Base-by-base conservation (phyloP, 139 green algal genomes). In the Diplosphaera chodatii region DNA sequence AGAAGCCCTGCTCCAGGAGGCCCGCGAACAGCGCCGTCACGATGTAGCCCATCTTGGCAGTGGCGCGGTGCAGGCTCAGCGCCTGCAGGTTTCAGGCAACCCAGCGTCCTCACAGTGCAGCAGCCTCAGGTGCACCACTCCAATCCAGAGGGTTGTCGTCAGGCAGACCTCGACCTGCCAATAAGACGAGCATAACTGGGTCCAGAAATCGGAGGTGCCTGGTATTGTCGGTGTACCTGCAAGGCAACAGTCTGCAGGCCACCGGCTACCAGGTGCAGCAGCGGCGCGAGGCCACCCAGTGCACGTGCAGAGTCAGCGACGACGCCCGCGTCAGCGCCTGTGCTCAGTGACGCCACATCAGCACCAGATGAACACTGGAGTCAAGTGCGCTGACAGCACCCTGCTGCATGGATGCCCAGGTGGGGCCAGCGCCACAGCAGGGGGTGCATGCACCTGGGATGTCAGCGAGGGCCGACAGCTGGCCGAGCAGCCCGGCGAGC, bases 1-100 rank as follows among this genome's bases (percentile, higher is more conserved):
- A 99, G 84, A 96, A 99, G 33, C 95, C 95, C 67, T 98, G 86
- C 55, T 82, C 73, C 41, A 91, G 74, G 23, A 99, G 71, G 2
- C 80, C 88, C 1, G 75, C 76, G 68, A 98, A 88, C 34, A 99
- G 71, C 32, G 82, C 82, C 41, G 74, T 84, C 32, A 77, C 74
- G 4, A 99, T 81, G 70, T 96, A 93, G 40, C 75, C 74, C 34
- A 99, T 82, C 88, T 98, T 98, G 55, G 73, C 66, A 0, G 76
- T 76, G 1, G 80, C 82, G 48, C 85, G 82, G 77, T 95, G 90
- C 64, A 89, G 78, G 25, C 70, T 29, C 73, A 93, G 68, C 40
- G 75, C 72, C 69, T 77, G 73, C 70, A 48, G 37, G 37, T 10
- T 20, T 6, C 10, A 48, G 37, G 10, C 10, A 6, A 48, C 37